Conservation (phyloP, 2,329 filamentous ascomycete species). For the Fusarium sp. region DNA sequence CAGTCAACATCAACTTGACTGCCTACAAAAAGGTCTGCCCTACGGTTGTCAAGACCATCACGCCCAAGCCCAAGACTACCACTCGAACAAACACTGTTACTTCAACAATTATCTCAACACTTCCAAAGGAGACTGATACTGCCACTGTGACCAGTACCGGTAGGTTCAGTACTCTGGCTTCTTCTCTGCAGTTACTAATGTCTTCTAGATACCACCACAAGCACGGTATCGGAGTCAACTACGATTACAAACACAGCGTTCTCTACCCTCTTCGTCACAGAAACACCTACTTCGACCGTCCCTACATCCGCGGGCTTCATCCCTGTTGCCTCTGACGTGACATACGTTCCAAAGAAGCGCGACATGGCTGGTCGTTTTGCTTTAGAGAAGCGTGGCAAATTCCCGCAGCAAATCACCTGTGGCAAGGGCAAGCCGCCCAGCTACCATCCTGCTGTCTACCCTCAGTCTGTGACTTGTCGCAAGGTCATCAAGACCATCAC, state of each 20-base stretch:
- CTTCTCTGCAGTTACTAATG: rapidly evolving
- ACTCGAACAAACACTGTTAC: background rate
- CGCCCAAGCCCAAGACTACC: background rate
- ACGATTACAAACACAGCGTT: background rate
- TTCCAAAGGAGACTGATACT: background rate
- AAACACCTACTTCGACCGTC: background rate
- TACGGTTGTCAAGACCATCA: background rate
- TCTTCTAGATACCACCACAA: background rate
- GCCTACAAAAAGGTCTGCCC: background rate
- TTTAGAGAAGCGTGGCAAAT: background rate
- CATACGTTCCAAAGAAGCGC: background rate
- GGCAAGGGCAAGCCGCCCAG: no score
- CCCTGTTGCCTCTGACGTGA: background rate
- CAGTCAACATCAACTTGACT: background rate
- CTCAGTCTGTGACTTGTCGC: background rate
- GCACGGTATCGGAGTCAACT: background rate
- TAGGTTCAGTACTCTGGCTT: rapidly evolving
- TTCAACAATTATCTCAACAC: background rate
- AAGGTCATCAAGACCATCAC: background rate
- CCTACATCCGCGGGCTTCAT: background rate
- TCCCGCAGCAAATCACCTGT: background rate
- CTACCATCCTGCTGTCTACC: background rate
- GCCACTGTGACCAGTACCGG: background rate
- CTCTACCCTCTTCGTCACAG: background rate
- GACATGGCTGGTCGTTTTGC: background rate